Evolutionary conservation across 2,329 filamentous ascomycete genomes (phyloP), one percentile per base, ranked within the genome.

Genomic region (Hypoxylon sp.): DNA sequence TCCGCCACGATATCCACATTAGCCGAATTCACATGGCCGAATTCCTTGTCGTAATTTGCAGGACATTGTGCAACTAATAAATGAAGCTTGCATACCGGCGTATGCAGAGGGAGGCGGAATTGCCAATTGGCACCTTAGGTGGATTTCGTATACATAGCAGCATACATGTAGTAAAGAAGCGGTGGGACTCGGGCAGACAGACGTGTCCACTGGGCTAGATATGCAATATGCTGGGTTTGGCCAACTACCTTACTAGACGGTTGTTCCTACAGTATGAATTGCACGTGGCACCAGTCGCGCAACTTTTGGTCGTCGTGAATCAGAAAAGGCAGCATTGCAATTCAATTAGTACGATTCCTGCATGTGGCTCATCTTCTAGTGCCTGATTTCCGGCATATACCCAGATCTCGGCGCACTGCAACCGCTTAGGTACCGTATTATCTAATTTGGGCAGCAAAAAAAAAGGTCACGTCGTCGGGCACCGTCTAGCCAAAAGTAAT

Each of bases 251-350:
- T 55, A 52, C 58, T 55, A 51, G 61, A 48, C 21, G 61, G 17
- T 49, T 64, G 51, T 69, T 72, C 70, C 57, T 66, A 68, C 70
- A 71, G 68, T 69, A 67, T 60, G 52, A 65, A 65, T 72, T 66
- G 76, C 76, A 81, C 79, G 79, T 82, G 80, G 80, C 78, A 77
- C 79, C 79, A 80, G 68, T 79, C 71, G 69, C 71, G 70, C 71
- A 69, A 67, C 59, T 61, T 61, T 68, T 67, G 60, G 68, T 71
- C 57, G 57, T 65, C 55, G 57, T 65, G 41, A 60, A 60, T 69
- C 49, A 66, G 60, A 59, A 59, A 62, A 63, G 60, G 52, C 64
- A 59, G 48, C 60, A 67, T 57, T 66, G 50, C 48, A 53, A 68
- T 59, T 49, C 58, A 68, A 65, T 51, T 64, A 64, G 23, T 50